Conservation (phyloP, 345 rosid species). For the Populus alba region DNA sequence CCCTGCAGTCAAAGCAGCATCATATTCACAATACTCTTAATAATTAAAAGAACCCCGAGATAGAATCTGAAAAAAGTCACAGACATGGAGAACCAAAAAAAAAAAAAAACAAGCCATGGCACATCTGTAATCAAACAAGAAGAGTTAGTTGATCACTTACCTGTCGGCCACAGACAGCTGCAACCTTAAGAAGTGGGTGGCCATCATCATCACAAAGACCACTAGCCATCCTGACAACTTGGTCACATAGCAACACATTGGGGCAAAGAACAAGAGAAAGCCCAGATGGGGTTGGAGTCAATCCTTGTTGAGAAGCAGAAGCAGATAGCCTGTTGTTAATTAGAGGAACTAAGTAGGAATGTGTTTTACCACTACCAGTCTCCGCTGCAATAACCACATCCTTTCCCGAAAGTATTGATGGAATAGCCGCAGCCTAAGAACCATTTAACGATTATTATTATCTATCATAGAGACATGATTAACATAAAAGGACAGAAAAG, state of each 20-base stretch:
- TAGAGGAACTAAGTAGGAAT: conserved; percentile 73
- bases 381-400: conserved; percentile 93
- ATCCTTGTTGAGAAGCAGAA: conserved; percentile 12
- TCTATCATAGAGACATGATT: background rate
- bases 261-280: conserved; percentile 83
- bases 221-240: conserved; percentile 86
- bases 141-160: conserved; percentile 29
- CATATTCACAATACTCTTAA: conserved; percentile 7
- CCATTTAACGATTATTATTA: background rate
- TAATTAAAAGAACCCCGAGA: background rate
- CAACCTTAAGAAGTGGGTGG: conserved; percentile 57
- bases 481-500: background rate
- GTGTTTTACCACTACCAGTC: conserved; percentile 96
- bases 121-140: background rate
- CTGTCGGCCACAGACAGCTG: conserved; percentile 76
- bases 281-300: conserved; percentile 10
- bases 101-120: background rate
- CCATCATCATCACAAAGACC: conserved; percentile 61
- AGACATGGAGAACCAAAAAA: too few species aligned
- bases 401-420: conserved; percentile 70
- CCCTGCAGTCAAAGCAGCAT: conserved; percentile 52
- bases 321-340: conserved; percentile 46
- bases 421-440: conserved; percentile 64
- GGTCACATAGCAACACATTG: conserved; percentile 81
- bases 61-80: background rate